These are phyloP conservation scores for Mycena alexandri DNA, from an alignment of 768 basidiomycete genomes.

Conservation along the genomic window DNA sequence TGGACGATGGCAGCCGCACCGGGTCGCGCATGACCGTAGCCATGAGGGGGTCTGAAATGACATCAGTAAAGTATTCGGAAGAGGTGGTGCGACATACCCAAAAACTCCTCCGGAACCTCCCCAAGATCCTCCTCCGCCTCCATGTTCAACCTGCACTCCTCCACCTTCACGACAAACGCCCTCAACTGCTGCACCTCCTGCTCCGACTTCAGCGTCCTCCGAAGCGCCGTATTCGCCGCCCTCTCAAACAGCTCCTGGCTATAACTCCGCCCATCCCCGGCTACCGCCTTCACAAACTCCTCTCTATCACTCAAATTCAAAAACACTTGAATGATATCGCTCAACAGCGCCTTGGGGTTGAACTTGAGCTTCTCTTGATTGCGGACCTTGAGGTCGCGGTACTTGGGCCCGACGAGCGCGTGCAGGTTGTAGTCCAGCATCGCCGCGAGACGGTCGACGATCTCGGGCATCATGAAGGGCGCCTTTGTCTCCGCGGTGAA, in stretches of 20 bases:
- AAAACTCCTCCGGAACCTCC: conserved; percentile 95
- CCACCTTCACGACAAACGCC: conserved; percentile 84
- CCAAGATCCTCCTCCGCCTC: conserved; percentile 93
- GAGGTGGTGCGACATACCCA: conserved; percentile 65
- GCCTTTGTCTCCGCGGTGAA: conserved; percentile 93
- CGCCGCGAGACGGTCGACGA: conserved; percentile 93
- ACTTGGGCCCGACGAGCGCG: conserved; percentile 89
- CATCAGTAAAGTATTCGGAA: background rate
- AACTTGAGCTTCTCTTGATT: conserved; percentile 93
- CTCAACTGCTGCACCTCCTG: conserved; percentile 79
- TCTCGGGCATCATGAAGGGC: conserved; percentile 97
- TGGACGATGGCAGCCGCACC: conserved; percentile 89
- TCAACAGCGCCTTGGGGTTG: conserved; percentile 83
- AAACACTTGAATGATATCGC: conserved; percentile 91
- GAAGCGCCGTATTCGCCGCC: conserved; percentile 76
- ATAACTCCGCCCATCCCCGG: conserved; percentile 95
- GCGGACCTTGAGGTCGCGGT: conserved; percentile 86
- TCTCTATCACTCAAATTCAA: conserved; percentile 86
- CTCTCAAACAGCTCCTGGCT: conserved; percentile 84
- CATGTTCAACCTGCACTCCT: conserved; percentile 81
- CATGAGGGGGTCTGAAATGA: conserved; percentile 83
- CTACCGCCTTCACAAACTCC: conserved; percentile 88
- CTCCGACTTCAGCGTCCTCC: conserved; percentile 77
- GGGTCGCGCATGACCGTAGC: conserved; percentile 96
- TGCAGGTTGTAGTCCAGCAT: conserved; percentile 97